phyloP scores from a whole-genome alignment of 352 stramenopile genomes.

The Phytopythium chamaehyphon region DNA sequence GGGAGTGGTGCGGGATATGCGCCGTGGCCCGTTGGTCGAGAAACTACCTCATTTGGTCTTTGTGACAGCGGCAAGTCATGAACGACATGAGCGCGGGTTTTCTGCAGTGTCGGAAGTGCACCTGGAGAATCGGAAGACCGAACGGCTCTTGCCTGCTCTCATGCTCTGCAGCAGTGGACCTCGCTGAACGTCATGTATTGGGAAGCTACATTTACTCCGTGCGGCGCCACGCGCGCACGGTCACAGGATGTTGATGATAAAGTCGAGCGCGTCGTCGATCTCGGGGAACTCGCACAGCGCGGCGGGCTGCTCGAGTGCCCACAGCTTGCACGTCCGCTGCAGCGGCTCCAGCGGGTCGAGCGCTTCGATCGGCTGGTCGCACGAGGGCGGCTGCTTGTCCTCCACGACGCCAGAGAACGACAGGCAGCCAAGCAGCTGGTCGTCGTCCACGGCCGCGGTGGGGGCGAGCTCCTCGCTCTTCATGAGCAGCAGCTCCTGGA shows the following conservation, averaged over 20 bases:
- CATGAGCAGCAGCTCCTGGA: constrained; percentile 7
- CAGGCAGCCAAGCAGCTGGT: not conserved
- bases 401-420: not conserved
- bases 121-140: too few species aligned
- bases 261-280: constrained; percentile 8
- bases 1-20: too few species aligned
- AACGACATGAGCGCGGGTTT: too few species aligned
- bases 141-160: too few species aligned
- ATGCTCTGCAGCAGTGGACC: too few species aligned
- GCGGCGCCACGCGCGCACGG: too few species aligned
- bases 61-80: too few species aligned
- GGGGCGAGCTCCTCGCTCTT: not conserved
- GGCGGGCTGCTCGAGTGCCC: not conserved
- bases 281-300: not conserved
- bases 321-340: not conserved
- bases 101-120: too few species aligned
- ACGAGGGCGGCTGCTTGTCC: not conserved
- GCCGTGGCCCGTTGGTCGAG: too few species aligned
- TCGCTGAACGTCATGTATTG: too few species aligned
- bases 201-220: too few species aligned
- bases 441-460: not conserved
- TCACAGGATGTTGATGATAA: constrained; percentile 6
- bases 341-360: not conserved
- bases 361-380: constrained; percentile 1
- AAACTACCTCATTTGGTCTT: too few species aligned